These are phyloP conservation scores for Toxoplasma gondii DNA, from an alignment of 169 alveolate species.

Conservation along the genomic window DNA sequence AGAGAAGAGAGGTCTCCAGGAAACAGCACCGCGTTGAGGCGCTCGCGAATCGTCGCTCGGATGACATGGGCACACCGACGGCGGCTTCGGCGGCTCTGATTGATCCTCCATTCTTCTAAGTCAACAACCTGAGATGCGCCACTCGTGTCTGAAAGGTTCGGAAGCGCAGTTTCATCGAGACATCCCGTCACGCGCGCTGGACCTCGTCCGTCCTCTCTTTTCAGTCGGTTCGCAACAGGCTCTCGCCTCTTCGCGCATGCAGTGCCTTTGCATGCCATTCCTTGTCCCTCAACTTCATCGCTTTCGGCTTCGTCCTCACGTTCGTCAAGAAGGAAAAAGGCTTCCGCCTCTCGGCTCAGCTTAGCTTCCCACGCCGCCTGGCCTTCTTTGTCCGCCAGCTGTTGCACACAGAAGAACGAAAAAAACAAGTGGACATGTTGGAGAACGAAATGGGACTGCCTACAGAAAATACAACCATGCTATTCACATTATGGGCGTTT, in stretches of 20 bases:
- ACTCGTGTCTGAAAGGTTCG: too few relatives aligned
- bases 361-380: slow-evolving; percentile 7
- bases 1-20: too few relatives aligned
- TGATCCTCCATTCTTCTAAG: not conserved
- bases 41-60: not conserved
- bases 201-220: too few relatives aligned
- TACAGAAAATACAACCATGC: too few relatives aligned
- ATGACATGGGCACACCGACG: not conserved
- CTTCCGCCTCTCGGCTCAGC: not conserved
- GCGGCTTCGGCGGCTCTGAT: not conserved
- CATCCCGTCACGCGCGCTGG: too few relatives aligned
- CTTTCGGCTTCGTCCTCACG: not conserved
- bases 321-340: not conserved
- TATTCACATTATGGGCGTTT: too few relatives aligned
- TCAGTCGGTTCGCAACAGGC: too few relatives aligned
- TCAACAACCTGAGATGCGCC: too few relatives aligned
- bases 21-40: too few relatives aligned
- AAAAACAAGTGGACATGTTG: not conserved
- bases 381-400: slow-evolving; percentile 31
- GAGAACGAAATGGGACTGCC: not conserved
- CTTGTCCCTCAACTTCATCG: not conserved
- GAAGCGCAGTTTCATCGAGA: too few relatives aligned
- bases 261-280: too few relatives aligned
- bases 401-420: not conserved
- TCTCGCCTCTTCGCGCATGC: too few relatives aligned